Percentiles rank a stretch among this genome's conserved stretches.
Evolutionary conservation across 371 early-diverging fungal species (phyloP).

Genomic region (Capillidium heterosporum): DNA sequence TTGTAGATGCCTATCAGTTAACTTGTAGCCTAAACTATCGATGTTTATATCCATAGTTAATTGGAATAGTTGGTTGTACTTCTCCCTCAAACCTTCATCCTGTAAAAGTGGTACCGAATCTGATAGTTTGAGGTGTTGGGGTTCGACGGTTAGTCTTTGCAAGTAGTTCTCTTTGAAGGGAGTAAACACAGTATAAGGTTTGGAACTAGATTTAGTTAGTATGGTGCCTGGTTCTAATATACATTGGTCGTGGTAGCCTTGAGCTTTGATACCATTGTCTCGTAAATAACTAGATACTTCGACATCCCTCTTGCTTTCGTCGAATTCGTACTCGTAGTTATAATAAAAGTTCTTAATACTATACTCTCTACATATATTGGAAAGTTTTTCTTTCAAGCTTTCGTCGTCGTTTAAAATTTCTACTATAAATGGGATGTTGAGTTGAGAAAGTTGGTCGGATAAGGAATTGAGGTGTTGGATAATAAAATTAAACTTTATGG

Average conservation of each 20-base stretch:
- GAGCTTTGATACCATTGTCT: slow-evolving; percentile 9
- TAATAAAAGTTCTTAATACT: slow-evolving; percentile 12
- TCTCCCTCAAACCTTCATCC: not conserved
- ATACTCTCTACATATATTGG: slow-evolving; percentile 4
- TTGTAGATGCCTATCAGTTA: slow-evolving; percentile 9
- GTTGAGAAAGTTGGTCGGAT: slow-evolving; percentile 11
- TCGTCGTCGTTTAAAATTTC: slow-evolving; percentile 8
- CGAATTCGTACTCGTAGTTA: slow-evolving; percentile 27
- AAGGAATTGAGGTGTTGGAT: slow-evolving; percentile 22
- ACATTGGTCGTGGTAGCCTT: slow-evolving; percentile 26
- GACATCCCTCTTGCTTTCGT: slow-evolving; percentile 14
- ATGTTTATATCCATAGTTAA: not conserved
- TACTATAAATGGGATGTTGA: slow-evolving; percentile 28
- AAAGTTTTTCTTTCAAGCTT: slow-evolving; percentile 13
- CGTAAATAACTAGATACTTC: slow-evolving; percentile 7
- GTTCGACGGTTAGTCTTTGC: too few relatives aligned
- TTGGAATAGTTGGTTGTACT: not conserved
- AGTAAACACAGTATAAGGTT: slow-evolving; percentile 15
- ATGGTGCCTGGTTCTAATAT: slow-evolving; percentile 24
- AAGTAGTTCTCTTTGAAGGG: slow-evolving; percentile 11
- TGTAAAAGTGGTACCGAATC: not conserved
- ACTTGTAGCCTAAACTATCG: not conserved
- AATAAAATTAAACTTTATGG: slow-evolving; percentile 30
- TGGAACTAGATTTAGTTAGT: slow-evolving; percentile 16
- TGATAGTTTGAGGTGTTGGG: not conserved